Evolutionary conservation across 2,329 filamentous ascomycete species (phyloP).

Genomic region (Phoma herbarum): DNA sequence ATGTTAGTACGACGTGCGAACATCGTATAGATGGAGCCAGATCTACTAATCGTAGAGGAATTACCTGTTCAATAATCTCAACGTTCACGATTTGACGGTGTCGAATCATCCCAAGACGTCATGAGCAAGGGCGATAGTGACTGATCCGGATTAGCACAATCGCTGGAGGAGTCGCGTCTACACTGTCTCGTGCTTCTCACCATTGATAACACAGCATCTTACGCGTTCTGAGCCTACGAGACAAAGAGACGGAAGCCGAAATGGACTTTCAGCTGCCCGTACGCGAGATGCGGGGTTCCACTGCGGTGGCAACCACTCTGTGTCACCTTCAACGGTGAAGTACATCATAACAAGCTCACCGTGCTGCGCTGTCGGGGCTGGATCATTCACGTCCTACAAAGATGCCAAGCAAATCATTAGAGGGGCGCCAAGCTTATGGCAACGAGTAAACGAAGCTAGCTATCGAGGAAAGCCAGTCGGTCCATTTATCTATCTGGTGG

Average conservation of each 20-base stretch:
- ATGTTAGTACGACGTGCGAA: not conserved
- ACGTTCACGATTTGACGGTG: not conserved
- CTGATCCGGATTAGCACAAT: not conserved
- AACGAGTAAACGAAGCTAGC: slow-evolving; percentile 15
- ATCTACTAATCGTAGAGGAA: too few species aligned
- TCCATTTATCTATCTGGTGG: too few species aligned
- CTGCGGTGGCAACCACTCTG: not conserved
- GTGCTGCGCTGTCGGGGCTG: not conserved
- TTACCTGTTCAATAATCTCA: not conserved
- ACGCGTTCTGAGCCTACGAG: not conserved
- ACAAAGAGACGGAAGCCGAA: too few species aligned
- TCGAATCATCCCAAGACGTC: not conserved
- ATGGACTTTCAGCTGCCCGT: not conserved
- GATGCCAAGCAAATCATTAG: slow-evolving; percentile 23
- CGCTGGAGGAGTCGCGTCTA: not conserved
- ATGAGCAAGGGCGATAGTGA: not conserved
- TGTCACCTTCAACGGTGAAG: slow-evolving; percentile 15
- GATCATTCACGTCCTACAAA: not conserved
- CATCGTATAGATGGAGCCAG: not conserved
- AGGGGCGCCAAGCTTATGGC: slow-evolving; percentile 3
- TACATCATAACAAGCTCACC: slow-evolving; percentile 10
- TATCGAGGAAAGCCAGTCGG: too few species aligned
- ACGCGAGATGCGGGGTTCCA: slow-evolving; percentile 14
- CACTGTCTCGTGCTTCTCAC: too few species aligned
- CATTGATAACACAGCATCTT: not conserved